Percentiles rank a stretch among this genome's conserved stretches.
These are phyloP conservation scores for Ceratobasidium sp. DNA, from an alignment of 1,284 basidiomycete species.

Conservation along the genomic window DNA sequence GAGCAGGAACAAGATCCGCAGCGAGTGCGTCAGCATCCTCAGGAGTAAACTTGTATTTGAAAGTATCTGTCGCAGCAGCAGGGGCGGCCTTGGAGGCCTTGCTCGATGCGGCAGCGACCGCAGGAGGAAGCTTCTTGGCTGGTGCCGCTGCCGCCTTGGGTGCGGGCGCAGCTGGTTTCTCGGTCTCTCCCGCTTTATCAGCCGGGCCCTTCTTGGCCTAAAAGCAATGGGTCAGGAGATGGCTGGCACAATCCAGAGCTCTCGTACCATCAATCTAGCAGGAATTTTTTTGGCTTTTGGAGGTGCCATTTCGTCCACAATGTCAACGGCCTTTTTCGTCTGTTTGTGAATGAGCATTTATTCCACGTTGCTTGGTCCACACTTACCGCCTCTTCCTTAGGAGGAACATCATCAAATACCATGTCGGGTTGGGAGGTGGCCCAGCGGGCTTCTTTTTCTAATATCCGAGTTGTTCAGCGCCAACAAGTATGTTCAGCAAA, in stretches of 20 bases:
- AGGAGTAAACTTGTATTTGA: slow-evolving; percentile 90
- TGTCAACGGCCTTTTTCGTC: slow-evolving; percentile 3
- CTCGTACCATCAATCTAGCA: slow-evolving; percentile 46
- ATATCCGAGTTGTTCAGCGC: slow-evolving; percentile 29
- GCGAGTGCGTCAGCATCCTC: slow-evolving; percentile 92
- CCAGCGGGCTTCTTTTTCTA: slow-evolving; percentile 46
- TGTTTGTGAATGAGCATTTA: neutral
- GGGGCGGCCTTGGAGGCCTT: slow-evolving; percentile 63
- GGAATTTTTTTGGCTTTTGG: slow-evolving; percentile 45
- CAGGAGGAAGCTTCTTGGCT: slow-evolving; percentile 58
- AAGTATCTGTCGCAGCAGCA: slow-evolving; percentile 72
- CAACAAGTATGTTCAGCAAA: neutral
- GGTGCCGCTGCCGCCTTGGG: slow-evolving; percentile 51
- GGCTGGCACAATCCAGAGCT: too few species aligned
- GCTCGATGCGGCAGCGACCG: slow-evolving; percentile 52
- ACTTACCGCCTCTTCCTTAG: slow-evolving; percentile 5
- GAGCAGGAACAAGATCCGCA: slow-evolving; percentile 74
- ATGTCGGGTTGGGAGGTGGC: slow-evolving; percentile 32
- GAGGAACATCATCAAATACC: slow-evolving; percentile 30
- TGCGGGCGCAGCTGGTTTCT: slow-evolving; percentile 47
- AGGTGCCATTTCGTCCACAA: slow-evolving; percentile 40
- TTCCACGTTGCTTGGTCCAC: neutral
- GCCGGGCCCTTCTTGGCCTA: slow-evolving; percentile 64
- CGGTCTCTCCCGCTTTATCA: slow-evolving; percentile 46
- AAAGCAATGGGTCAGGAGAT: too few species aligned